Conservation (phyloP, 2,329 filamentous ascomycete genomes). For the Alternaria arborescens region DNA sequence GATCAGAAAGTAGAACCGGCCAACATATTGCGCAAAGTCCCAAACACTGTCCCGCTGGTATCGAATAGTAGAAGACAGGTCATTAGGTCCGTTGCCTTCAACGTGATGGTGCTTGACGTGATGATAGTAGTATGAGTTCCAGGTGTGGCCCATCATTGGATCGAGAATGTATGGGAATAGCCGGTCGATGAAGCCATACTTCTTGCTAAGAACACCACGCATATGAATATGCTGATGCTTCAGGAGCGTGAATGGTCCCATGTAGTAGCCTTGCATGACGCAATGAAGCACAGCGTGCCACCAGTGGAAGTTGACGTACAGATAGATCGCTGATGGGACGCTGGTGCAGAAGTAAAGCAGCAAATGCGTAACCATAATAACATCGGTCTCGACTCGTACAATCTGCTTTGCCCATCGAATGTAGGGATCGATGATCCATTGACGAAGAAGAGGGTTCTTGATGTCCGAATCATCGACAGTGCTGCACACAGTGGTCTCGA, state of each 20-base stretch:
- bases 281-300: slow-evolving; percentile 72
- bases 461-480: slow-evolving; percentile 61
- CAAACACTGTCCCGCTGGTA: slow-evolving; percentile 75
- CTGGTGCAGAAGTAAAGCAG: slow-evolving; percentile 75
- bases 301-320: slow-evolving; percentile 73
- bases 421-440: slow-evolving; percentile 67
- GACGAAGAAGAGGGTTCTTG: slow-evolving; percentile 46
- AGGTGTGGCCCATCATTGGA: slow-evolving; percentile 82
- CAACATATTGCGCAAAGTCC: slow-evolving; percentile 76
- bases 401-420: slow-evolving; percentile 62
- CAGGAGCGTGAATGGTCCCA: slow-evolving; percentile 79
- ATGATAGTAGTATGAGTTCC: slow-evolving; percentile 86
- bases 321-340: slow-evolving; percentile 71
- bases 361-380: slow-evolving; percentile 80
- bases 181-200: slow-evolving; percentile 66
- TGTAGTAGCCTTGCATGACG: slow-evolving; percentile 72
- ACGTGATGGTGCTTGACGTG: slow-evolving; percentile 88
- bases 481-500: slow-evolving; percentile 65
- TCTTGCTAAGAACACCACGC: slow-evolving; percentile 70
- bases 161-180: slow-evolving; percentile 77
- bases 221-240: slow-evolving; percentile 87
- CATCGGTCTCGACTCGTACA: slow-evolving; percentile 74
- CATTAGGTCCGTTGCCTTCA: slow-evolving; percentile 79
- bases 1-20: slow-evolving; percentile 75
- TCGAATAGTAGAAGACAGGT: slow-evolving; percentile 77